A percentile compares a stretch with the other conserved stretches of the same genome.
Conservation (phyloP, 176 grass and related monocot genomes). For the Avena eriantha region DNA sequence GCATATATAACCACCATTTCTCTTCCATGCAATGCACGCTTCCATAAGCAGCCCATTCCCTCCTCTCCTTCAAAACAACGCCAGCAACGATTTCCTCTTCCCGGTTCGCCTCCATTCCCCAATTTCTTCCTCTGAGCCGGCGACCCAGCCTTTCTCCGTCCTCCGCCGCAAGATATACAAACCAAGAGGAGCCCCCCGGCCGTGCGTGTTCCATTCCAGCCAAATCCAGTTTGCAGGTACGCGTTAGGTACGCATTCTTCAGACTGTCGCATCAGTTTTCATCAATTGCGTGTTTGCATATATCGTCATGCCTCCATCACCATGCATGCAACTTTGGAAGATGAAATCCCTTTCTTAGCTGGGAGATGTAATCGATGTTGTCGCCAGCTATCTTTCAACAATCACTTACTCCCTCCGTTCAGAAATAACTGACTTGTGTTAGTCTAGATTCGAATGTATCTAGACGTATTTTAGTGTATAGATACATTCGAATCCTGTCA, state of each 20-base stretch:
- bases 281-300: not conserved
- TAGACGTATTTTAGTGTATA: no score
- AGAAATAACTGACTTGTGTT: no score
- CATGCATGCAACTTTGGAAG: not conserved
- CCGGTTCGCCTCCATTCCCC: not conserved
- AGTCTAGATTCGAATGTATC: no score
- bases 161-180: not conserved
- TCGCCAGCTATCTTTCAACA: not conserved
- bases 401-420: no score
- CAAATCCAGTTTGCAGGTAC: not conserved
- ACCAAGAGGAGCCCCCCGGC: not conserved
- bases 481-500: no score
- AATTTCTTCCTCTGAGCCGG: not conserved
- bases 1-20: not conserved
- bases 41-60: not conserved
- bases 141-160: not conserved
- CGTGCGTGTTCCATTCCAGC: not conserved
- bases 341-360: not conserved
- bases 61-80: not conserved
- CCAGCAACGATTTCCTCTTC: not conserved
- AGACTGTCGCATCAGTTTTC: not conserved
- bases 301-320: no score
- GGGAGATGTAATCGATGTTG: not conserved
- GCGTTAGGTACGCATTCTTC: not conserved
- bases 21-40: constrained; percentile 5